These are phyloP conservation scores for Lentinula detonsa DNA, from an alignment of 768 basidiomycete species.

Conservation along the genomic window DNA sequence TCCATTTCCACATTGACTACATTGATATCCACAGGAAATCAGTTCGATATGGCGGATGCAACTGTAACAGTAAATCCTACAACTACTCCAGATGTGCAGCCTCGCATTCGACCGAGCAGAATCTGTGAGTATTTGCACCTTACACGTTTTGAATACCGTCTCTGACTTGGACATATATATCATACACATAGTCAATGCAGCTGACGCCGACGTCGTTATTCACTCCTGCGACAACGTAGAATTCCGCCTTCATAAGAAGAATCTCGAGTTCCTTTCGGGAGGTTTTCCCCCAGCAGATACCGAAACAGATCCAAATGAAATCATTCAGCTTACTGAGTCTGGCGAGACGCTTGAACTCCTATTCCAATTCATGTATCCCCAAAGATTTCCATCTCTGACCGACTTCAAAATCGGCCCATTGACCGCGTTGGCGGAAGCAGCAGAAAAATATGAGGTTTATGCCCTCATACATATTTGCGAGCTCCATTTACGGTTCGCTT, in stretches of 20 bases:
- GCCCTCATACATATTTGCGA: slow-evolving; percentile 2
- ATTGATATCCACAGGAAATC: too few species aligned
- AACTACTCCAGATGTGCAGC: background rate
- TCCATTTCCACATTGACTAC: background rate
- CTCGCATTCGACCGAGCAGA: background rate
- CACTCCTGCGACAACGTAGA: background rate
- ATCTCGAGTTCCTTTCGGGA: background rate
- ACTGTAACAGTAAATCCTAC: background rate
- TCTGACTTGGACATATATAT: background rate
- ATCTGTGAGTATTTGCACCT: background rate
- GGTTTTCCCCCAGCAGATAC: background rate
- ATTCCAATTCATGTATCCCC: slow-evolving; percentile 5
- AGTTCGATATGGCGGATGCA: background rate
- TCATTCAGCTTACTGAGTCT: slow-evolving; percentile 1
- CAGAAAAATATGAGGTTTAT: slow-evolving; percentile 8
- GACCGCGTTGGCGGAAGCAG: background rate
- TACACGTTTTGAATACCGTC: background rate
- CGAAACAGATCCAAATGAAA: background rate
- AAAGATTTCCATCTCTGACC: background rate
- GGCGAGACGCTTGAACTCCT: slow-evolving; percentile 1
- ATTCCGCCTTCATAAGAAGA: slow-evolving; percentile 5
- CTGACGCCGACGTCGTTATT: slow-evolving; percentile 2
- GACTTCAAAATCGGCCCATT: background rate
- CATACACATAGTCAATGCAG: background rate
- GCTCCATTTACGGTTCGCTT: background rate